phyloP scores from a whole-genome alignment of 768 basidiomycete species.

The Tricholoma terreum region DNA sequence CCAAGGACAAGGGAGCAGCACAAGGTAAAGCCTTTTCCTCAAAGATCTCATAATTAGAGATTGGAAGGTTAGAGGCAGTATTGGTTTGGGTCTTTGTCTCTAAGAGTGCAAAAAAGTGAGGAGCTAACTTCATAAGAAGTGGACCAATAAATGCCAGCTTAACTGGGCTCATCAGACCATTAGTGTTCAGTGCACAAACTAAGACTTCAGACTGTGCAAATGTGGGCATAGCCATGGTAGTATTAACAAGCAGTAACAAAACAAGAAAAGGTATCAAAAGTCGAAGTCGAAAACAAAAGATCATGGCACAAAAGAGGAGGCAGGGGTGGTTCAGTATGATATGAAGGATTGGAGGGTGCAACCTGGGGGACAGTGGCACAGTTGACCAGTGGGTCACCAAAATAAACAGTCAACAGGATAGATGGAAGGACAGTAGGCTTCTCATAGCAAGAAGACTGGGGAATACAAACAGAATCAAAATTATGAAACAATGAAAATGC shows the following conservation, averaged over 20 bases:
- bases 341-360: not conserved
- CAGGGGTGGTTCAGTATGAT: not conserved
- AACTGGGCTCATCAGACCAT: slow-evolving; percentile 4
- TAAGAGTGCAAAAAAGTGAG: slow-evolving; percentile 4
- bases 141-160: slow-evolving; percentile 3
- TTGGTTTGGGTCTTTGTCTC: slow-evolving; percentile 1
- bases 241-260: not conserved
- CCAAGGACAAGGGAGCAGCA: not conserved
- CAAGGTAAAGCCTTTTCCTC: slow-evolving; percentile 5
- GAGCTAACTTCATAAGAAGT: not conserved
- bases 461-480: not conserved
- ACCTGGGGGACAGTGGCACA: not conserved
- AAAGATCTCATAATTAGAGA: slow-evolving; percentile 4
- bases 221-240: not conserved
- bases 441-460: not conserved
- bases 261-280: not conserved
- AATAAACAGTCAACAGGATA: not conserved
- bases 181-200: slow-evolving; percentile 6
- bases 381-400: not conserved
- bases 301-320: not conserved
- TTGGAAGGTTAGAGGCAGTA: not conserved
- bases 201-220: not conserved
- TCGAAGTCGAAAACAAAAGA: not conserved
- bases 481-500: not conserved
- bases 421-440: not conserved